Evolutionary conservation across 2,329 filamentous ascomycete genomes (phyloP).

Genomic region (Nothophaeocryptopus gaeumannii): DNA sequence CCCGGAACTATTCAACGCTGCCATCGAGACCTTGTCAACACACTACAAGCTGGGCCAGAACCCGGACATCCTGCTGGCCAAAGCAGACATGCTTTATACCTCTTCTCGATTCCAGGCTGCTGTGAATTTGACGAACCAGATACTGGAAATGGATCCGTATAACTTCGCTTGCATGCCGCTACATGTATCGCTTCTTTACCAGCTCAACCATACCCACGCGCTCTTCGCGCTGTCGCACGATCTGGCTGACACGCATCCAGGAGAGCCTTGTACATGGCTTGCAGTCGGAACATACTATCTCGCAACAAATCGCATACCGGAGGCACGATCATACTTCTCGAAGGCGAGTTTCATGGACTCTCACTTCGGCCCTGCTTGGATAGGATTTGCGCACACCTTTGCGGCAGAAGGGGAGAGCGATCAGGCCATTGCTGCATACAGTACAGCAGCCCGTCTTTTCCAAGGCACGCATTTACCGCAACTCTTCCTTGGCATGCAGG

Average conservation of each 20-base stretch:
- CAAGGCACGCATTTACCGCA: constrained; percentile 96
- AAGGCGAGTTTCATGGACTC: constrained; percentile 97
- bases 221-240: constrained; percentile 92
- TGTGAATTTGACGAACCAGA: constrained; percentile 75
- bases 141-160: constrained; percentile 80
- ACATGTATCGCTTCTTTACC: constrained; percentile 85
- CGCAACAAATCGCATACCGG: constrained; percentile 80
- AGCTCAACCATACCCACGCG: constrained; percentile 80
- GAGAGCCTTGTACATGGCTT: constrained; percentile 88
- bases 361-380: constrained; percentile 96
- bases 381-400: constrained; percentile 97
- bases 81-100: constrained; percentile 88
- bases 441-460: constrained; percentile 88
- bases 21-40: constrained; percentile 85
- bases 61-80: constrained; percentile 83
- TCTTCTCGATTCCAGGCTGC: constrained; percentile 92
- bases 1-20: constrained; percentile 74
- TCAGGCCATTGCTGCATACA: constrained; percentile 96
- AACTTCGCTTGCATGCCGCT: constrained; percentile 87
- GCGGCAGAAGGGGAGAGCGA: constrained; percentile 97
- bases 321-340: constrained; percentile 92
- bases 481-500: constrained; percentile 97
- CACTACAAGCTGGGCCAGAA: constrained; percentile 87
- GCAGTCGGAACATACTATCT: constrained; percentile 96
- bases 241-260: constrained; percentile 83